Percentiles rank a stretch among this genome's conserved stretches.
Evolutionary conservation across 2,329 filamentous ascomycete species (phyloP).

Genomic region (Calonectria hongkongensis): DNA sequence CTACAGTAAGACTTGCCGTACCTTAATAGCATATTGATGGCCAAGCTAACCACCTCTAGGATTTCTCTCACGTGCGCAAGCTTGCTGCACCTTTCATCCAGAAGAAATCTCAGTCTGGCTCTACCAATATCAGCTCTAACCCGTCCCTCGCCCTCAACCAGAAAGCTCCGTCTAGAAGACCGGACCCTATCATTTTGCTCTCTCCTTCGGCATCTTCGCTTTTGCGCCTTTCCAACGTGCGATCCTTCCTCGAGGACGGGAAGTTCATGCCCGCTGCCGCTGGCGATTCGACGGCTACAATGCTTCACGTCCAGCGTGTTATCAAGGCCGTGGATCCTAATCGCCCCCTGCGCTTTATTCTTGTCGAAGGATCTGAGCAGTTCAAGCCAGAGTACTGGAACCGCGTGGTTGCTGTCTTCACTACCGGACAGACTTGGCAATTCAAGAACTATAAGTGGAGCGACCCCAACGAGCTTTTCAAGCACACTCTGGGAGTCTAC

Average conservation of each 20-base stretch:
- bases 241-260: constrained; percentile 92
- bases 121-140: constrained; percentile 63
- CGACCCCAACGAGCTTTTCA: constrained; percentile 90
- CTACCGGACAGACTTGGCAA: constrained; percentile 97
- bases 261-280: constrained; percentile 86
- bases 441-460: constrained; percentile 99
- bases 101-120: constrained; percentile 69
- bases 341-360: constrained; percentile 91
- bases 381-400: constrained; percentile 99
- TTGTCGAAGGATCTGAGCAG: constrained; percentile 93
- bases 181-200: constrained; percentile 94
- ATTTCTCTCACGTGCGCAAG: constrained; percentile 96
- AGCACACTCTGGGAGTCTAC: constrained; percentile 89
- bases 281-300: constrained; percentile 81
- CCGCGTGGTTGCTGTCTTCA: constrained; percentile 96
- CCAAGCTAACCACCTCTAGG: constrained; percentile 69
- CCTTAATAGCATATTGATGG: background rate
- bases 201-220: constrained; percentile 96
- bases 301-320: constrained; percentile 88
- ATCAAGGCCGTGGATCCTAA: constrained; percentile 82
- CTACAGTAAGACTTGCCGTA: constrained; percentile 77
- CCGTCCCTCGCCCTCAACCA: constrained; percentile 72
- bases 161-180: constrained; percentile 69
- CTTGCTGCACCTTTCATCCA: constrained; percentile 85
- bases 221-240: constrained; percentile 96